Evolutionary conservation across 805 yeast species (phyloP), one percentile per base, ranked within the genome.

Genomic region (Kuraishia capsulata): DNA sequence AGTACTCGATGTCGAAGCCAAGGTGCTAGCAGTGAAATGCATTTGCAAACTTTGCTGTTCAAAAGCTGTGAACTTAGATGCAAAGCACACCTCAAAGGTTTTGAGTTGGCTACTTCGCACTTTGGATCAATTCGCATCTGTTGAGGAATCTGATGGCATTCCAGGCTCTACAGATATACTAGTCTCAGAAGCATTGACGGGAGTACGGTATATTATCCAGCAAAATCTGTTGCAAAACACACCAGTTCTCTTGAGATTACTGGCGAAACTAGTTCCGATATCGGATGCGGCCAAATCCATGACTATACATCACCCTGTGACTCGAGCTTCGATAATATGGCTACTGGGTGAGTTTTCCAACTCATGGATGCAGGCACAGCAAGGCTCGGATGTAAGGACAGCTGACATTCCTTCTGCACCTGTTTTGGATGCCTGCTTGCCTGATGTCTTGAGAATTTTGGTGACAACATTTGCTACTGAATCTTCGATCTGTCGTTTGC

Each of bases 301-400:
- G 39, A 16, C 39, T 36, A 11, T 42, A 49, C 19, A 42, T 50
- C 8, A 23, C 31, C 36, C 52, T 16, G 42, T 48, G 14, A 94
- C 97, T 0, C 75, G 78, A 46, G 87, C 95, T 1, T 82, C 90
- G 35, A 78, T 89, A 9, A 69, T 90, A 5, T 92, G 97, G 97
- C 67, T 90, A 8, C 71, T 90, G 38, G 96, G 97, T 4, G 97
- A 92, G 51, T 81, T 79, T 52, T 67, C 80, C 0, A 47, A 45
- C 18, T 14, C 19, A 3, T 18, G 28, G 8, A 51, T 52, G 4
- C 39, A 40, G 32, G 25, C 24, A 16, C n/a, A n/a, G n/a, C n/a
- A n/a, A n/a, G 28, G 39, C 20, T 35, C 40, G 10, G 33, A 36
- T 20, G 29, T 19, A 14, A 29, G 9, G 9, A 13, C 37, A 5